Conservation (phyloP, 2,329 filamentous ascomycete genomes). For the Pseudogymnoascus sp. region DNA sequence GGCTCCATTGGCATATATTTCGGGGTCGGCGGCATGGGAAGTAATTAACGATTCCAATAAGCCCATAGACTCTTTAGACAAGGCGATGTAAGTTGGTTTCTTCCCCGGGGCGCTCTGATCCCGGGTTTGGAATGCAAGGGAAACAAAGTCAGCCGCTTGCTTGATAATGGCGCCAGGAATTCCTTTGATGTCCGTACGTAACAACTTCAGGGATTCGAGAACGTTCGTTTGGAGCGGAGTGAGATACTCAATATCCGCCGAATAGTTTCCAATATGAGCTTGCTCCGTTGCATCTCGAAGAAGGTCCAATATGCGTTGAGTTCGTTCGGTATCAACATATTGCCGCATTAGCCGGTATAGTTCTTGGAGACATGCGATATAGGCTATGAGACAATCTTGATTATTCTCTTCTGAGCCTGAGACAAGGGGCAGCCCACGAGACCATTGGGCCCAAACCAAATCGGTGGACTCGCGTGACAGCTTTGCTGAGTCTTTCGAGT, state of each 20-base stretch:
- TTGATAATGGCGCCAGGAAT: constrained; percentile 62
- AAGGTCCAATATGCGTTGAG: constrained; percentile 62
- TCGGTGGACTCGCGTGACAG: constrained; percentile 44
- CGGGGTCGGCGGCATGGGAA: constrained; percentile 51
- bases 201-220: constrained; percentile 58
- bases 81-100: constrained; percentile 74
- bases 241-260: constrained; percentile 64
- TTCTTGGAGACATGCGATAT: constrained; percentile 67
- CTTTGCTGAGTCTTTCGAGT: constrained; percentile 28
- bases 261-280: constrained; percentile 60
- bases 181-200: constrained; percentile 58
- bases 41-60: constrained; percentile 57
- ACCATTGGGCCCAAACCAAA: constrained; percentile 64
- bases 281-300: constrained; percentile 64
- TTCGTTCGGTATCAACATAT: constrained; percentile 53
- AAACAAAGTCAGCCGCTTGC: constrained; percentile 63
- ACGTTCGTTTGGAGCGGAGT: constrained; percentile 67
- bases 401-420: constrained; percentile 46
- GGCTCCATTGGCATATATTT: constrained; percentile 63
- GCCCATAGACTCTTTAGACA: constrained; percentile 75
- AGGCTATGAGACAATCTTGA: constrained; percentile 78
- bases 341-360: constrained; percentile 68
- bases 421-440: constrained; percentile 51
- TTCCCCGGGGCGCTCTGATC: constrained; percentile 30
- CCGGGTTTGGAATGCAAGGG: constrained; percentile 54